These are phyloP conservation scores for Hypoxylon trugodes DNA, from an alignment of 495 filamentous ascomycete species.

Conservation along the genomic window DNA sequence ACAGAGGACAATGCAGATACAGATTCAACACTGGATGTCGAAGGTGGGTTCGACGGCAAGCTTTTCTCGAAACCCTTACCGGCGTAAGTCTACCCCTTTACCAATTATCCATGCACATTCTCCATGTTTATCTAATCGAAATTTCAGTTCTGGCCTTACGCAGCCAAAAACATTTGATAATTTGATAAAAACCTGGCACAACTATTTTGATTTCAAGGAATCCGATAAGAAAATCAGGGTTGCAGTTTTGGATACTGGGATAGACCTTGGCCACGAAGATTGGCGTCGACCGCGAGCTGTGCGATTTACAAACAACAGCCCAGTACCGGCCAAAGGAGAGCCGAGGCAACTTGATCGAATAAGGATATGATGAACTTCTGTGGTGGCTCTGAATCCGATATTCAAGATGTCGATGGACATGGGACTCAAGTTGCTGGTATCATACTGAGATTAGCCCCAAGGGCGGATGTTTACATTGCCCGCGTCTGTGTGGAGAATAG, in stretches of 20 bases:
- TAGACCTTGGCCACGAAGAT: constrained; percentile 7
- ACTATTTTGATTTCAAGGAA: constrained; percentile 9
- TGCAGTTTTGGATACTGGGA: constrained; percentile 5
- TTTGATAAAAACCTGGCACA: not conserved
- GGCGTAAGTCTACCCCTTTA: not conserved
- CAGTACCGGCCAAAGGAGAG: not conserved
- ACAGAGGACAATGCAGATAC: not conserved
- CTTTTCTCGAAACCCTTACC: not conserved
- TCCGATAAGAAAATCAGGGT: constrained; percentile 1
- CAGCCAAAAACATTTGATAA: constrained; percentile 5
- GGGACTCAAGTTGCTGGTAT: constrained; percentile 5
- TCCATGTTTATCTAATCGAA: not conserved
- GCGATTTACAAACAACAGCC: not conserved
- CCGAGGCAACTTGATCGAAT: constrained; percentile 7
- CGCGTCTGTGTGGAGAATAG: constrained; percentile 6
- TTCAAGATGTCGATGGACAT: constrained; percentile 6
- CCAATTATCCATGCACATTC: not conserved
- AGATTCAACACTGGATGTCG: not conserved
- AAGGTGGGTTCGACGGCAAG: constrained; percentile 3
- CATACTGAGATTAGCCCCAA: constrained; percentile 6
- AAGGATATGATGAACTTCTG: constrained; percentile 8
- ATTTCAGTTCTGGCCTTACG: not conserved
- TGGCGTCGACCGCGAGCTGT: constrained; percentile 5
- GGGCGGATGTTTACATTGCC: not conserved
- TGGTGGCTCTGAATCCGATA: not conserved